These are phyloP conservation scores for Ascochyta pisi DNA, from an alignment of 2,329 filamentous ascomycete genomes.

Conservation along the genomic window DNA sequence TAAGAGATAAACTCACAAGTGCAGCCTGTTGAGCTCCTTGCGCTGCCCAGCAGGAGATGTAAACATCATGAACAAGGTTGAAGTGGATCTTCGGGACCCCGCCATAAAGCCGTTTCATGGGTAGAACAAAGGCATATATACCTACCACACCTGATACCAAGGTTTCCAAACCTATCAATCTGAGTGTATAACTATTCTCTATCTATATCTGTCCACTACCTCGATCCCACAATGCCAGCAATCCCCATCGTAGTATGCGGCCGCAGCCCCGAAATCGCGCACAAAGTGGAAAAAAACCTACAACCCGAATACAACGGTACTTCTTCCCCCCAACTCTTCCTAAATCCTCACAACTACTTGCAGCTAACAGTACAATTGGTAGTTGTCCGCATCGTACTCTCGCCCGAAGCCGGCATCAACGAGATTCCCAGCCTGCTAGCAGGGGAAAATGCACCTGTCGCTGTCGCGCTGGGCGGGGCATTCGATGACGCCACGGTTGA, in stretches of 20 bases:
- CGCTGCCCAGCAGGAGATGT: not conserved
- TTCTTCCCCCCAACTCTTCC: not conserved
- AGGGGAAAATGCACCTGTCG: conserved; percentile 2
- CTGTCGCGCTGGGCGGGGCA: conserved; percentile 14
- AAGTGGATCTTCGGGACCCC: not conserved
- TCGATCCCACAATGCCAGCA: conserved; percentile 6
- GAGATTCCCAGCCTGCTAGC: conserved; percentile 20
- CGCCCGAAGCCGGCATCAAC: conserved; percentile 10
- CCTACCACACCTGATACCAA: too few species aligned
- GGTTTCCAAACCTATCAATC: too few species aligned
- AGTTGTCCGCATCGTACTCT: conserved; percentile 22
- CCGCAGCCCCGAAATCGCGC: conserved; percentile 11
- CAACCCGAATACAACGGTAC: conserved; percentile 25
- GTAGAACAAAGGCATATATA: too few species aligned
- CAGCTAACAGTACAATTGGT: too few species aligned
- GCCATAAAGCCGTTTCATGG: not conserved
- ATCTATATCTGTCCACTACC: too few species aligned
- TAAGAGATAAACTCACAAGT: not conserved
- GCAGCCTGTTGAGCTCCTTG: not conserved
- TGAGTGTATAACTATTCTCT: too few species aligned
- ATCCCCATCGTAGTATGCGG: conserved; percentile 26
- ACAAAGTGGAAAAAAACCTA: conserved; percentile 11
- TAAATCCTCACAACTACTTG: too few species aligned
- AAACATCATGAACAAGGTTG: not conserved
- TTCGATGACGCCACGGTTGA: conserved; percentile 12